A percentile compares a stretch with the other conserved stretches of the same genome.
phyloP scores from a whole-genome alignment of 2,329 filamentous ascomycete species.

The Aspergillus quadrilineatus region DNA sequence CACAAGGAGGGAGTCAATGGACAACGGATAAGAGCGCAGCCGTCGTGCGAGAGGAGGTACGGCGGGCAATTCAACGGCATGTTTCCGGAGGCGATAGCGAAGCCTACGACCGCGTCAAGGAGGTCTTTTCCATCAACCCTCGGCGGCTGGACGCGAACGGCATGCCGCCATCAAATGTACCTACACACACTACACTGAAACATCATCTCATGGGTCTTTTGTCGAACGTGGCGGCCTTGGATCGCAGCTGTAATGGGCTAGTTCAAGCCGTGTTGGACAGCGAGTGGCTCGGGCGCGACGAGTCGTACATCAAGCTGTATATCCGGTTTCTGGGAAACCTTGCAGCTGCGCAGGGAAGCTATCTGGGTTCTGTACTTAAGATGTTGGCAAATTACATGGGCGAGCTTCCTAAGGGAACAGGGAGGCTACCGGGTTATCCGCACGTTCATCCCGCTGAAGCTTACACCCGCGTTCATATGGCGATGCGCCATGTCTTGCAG shows the following conservation, averaged over 20 bases:
- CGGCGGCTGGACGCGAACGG: slow-evolving; percentile 39
- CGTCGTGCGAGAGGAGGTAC: slow-evolving; percentile 62
- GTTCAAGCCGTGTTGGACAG: slow-evolving; percentile 59
- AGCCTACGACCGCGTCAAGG: slow-evolving; percentile 57
- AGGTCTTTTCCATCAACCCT: slow-evolving; percentile 52
- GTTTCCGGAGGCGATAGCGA: slow-evolving; percentile 53
- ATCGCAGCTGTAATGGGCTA: slow-evolving; percentile 57
- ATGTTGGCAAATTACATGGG: slow-evolving; percentile 80
- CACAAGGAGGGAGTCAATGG: slow-evolving; percentile 31
- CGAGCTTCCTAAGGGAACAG: slow-evolving; percentile 55
- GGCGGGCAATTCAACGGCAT: slow-evolving; percentile 57
- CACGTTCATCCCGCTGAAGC: slow-evolving; percentile 64
- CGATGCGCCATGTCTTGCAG: slow-evolving; percentile 71
- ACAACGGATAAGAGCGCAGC: slow-evolving; percentile 54
- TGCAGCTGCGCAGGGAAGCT: slow-evolving; percentile 78
- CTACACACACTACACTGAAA: slow-evolving; percentile 53
- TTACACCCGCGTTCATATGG: slow-evolving; percentile 71
- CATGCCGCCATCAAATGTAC: slow-evolving; percentile 43
- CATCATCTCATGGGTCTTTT: slow-evolving; percentile 61
- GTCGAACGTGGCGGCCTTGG: slow-evolving; percentile 56
- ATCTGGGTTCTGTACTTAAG: slow-evolving; percentile 69
- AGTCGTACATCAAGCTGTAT: slow-evolving; percentile 58
- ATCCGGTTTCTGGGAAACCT: slow-evolving; percentile 61
- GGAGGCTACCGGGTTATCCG: slow-evolving; percentile 55
- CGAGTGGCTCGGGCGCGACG: slow-evolving; percentile 62